Percentiles rank a stretch among this genome's conserved stretches.
Evolutionary conservation across 768 basidiomycete genomes (phyloP).

Genomic region (Trichaptum fuscoviolaceum): DNA sequence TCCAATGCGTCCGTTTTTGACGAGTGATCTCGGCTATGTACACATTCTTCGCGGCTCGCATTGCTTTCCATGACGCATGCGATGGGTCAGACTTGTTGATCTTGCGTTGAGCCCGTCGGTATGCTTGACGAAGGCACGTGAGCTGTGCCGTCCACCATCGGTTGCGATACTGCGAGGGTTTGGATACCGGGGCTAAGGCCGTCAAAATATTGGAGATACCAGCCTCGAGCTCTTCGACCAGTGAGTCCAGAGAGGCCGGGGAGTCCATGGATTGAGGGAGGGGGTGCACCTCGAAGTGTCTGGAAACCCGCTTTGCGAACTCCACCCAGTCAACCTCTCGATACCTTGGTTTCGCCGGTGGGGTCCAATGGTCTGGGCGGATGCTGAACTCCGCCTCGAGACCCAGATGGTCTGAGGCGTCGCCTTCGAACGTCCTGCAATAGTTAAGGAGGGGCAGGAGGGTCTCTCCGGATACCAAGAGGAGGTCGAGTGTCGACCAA

Average conservation of each 20-base stretch:
- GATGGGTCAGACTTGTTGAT: too few relatives aligned
- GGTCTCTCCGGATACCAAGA: not conserved
- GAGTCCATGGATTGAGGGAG: too few relatives aligned
- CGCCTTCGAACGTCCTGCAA: too few relatives aligned
- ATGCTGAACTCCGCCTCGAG: not conserved
- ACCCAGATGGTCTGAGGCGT: slow-evolving; percentile 1
- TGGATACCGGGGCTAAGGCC: not conserved
- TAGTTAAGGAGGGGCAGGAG: too few relatives aligned
- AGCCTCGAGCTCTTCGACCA: not conserved
- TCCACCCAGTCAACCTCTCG: not conserved
- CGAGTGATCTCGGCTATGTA: slow-evolving; percentile 14
- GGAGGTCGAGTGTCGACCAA: slow-evolving; percentile 2
- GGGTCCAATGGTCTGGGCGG: not conserved
- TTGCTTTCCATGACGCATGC: too few relatives aligned
- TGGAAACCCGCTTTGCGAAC: not conserved
- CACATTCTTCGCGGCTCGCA: not conserved
- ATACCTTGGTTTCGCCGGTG: not conserved
- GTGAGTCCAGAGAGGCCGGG: not conserved
- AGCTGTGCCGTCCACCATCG: not conserved
- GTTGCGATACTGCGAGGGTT: not conserved
- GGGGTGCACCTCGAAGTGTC: too few relatives aligned
- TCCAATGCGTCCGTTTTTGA: slow-evolving; percentile 20
- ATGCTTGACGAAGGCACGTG: too few relatives aligned
- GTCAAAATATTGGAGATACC: not conserved
- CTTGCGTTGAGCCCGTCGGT: too few relatives aligned